Base-by-base conservation (phyloP, 2,329 filamentous ascomycete species). In the Colletotrichum euphorbiae region DNA sequence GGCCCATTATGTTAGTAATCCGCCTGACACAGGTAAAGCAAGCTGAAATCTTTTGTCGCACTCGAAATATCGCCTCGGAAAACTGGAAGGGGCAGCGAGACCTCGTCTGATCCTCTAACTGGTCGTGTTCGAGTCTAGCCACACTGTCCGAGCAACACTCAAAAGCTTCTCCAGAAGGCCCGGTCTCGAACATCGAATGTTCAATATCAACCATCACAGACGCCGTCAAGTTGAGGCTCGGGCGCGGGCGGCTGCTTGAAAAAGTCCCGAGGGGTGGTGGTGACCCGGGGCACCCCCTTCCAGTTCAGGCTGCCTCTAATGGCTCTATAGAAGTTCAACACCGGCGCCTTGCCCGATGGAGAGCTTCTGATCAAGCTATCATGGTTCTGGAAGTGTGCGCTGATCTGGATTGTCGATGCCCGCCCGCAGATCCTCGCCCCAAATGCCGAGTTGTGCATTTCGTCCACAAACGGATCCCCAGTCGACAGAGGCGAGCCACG, bases 401-500 rank as follows among this genome's bases (percentile, higher is more conserved):
- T 55, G 63, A 57, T 62, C 63, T 56, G 48, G 33, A 38, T 50
- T n/a, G 50, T 24, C 36, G 50, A 62, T 24, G 24, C 11, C 21
- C 42, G 21, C 17, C 19, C 40, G 31, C 42, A 28, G 42, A 55
- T 62, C 48, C 57, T 50, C 56, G 57, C 48, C 36, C 50, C 40
- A 33, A 67, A 62, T 55, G 58, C 58, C 57, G 43, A 67, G 58
- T 67, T 67, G 58, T 51, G 63, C 63, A 62, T 50, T 51, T 58
- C 63, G 31, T 51, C 50, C 58, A 62, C 58, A 67, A 62, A 54
- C 56, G 56, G 56, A n/a, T 19, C 19, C 62, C 56, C 19, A 33
- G 45, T 46, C 65, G 40, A 55, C 12, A 36, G 43, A 56, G 40
- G 24, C 63, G 24, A 52, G 59, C 28, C 46, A 36, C 42, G 57